Percentiles rank a stretch among this genome's conserved stretches.
Evolutionary conservation across 129 eudicot species (phyloP).

Genomic region (Calendula officinalis): DNA sequence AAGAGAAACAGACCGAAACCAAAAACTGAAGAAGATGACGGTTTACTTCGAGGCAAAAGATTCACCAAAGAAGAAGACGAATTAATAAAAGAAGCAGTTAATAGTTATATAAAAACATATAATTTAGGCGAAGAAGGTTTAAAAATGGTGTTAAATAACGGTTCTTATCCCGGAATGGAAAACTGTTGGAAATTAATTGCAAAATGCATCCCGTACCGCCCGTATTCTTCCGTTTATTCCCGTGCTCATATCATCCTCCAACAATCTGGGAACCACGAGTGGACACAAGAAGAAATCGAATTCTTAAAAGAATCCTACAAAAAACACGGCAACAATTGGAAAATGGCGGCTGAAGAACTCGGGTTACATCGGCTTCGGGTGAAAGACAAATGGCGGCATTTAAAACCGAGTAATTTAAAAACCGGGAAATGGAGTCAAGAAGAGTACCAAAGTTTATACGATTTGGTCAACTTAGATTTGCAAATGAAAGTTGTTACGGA

Average conservation of each 20-base stretch:
- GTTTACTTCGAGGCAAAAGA: slow-evolving; percentile 53
- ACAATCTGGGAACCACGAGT: slow-evolving; percentile 35
- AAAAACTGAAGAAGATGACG: slow-evolving; percentile 13
- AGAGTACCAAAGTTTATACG: slow-evolving; percentile 56
- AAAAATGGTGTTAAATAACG: slow-evolving; percentile 43
- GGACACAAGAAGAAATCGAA: slow-evolving; percentile 63
- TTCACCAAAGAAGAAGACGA: slow-evolving; percentile 66
- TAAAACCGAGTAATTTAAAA: slow-evolving; percentile 25
- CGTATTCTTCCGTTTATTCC: slow-evolving; percentile 32
- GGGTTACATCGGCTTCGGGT: slow-evolving; percentile 50
- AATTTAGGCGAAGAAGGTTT: slow-evolving; percentile 59
- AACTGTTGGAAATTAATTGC: slow-evolving; percentile 67
- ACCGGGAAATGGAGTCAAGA: slow-evolving; percentile 61
- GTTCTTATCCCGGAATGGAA: slow-evolving; percentile 29
- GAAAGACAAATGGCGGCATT: slow-evolving; percentile 54
- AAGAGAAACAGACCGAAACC: not conserved
- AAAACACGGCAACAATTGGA: slow-evolving; percentile 54
- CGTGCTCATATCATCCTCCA: slow-evolving; percentile 59
- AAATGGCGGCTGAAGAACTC: slow-evolving; percentile 41
- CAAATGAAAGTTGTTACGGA: slow-evolving; percentile 29
- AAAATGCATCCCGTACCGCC: slow-evolving; percentile 54
- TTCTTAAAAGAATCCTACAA: slow-evolving; percentile 17
- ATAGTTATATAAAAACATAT: slow-evolving; percentile 37
- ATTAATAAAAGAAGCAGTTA: slow-evolving; percentile 47
- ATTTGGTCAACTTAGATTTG: slow-evolving; percentile 58